phyloP scores from a whole-genome alignment of 2,329 filamentous ascomycete species.

The Cladosporium colombiae region DNA sequence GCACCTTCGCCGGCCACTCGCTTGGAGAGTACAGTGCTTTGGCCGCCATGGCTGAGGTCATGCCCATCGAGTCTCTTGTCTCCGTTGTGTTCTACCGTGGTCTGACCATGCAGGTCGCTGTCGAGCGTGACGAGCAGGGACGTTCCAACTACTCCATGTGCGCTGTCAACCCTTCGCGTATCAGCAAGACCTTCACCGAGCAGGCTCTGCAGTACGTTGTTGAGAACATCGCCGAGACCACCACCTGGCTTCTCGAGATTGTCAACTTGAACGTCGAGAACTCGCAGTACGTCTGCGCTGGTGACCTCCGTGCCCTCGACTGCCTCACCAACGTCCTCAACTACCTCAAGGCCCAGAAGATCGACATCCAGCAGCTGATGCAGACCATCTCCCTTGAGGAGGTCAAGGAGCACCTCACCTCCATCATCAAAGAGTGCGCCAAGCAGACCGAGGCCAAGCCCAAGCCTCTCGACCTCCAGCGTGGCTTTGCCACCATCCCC shows the following conservation, averaged over 20 bases:
- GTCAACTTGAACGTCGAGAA: conserved; percentile 87
- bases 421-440: conserved; percentile 88
- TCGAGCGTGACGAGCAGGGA: conserved; percentile 89
- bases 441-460: conserved; percentile 88
- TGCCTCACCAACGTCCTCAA: conserved; percentile 79
- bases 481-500: conserved; percentile 95
- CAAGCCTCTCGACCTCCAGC: conserved; percentile 82
- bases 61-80: conserved; percentile 98
- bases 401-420: conserved; percentile 82
- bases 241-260: conserved; percentile 94
- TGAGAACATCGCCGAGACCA: conserved; percentile 90
- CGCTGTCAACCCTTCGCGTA: conserved; percentile 96
- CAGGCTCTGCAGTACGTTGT: conserved; percentile 96
- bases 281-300: conserved; percentile 69
- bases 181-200: conserved; percentile 98
- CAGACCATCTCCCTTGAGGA: conserved; percentile 83
- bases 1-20: conserved; percentile 96
- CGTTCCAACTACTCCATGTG: conserved; percentile 99
- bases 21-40: conserved; percentile 97
- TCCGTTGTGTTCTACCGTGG: conserved; percentile 99
- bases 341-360: conserved; percentile 94
- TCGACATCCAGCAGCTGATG: conserved; percentile 93
- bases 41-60: conserved; percentile 93
- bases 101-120: conserved; percentile 97
- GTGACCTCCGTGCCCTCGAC: conserved; percentile 66